Evolutionary conservation across 1,284 basidiomycete species (phyloP).

Genomic region (Irpex sp.): DNA sequence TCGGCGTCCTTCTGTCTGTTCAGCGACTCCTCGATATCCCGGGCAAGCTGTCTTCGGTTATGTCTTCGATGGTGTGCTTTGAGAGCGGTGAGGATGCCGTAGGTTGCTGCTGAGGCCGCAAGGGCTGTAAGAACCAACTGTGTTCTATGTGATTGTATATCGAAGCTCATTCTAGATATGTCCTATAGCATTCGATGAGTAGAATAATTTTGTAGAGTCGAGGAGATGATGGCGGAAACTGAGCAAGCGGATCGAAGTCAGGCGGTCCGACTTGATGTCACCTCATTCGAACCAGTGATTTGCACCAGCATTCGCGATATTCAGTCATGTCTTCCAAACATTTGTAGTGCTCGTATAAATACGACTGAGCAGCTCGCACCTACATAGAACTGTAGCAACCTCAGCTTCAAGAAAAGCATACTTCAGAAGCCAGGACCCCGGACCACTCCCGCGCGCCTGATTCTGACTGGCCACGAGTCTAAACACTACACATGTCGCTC

Average conservation of each 20-base stretch:
- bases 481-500: no score
- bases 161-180: slow-evolving; percentile 19
- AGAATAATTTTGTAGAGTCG: background rate
- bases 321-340: no score
- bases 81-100: slow-evolving; percentile 53
- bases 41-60: slow-evolving; percentile 51
- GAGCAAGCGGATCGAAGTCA: background rate
- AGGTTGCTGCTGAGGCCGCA: slow-evolving; percentile 60
- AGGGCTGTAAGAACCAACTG: slow-evolving; percentile 63
- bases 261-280: background rate
- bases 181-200: no score
- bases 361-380: no score
- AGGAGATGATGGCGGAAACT: background rate
- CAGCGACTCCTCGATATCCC: slow-evolving; percentile 54
- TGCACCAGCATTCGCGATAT: background rate
- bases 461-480: no score
- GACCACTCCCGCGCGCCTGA: no score
- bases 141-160: slow-evolving; percentile 39
- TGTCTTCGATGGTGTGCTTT: slow-evolving; percentile 43
- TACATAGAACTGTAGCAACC: no score
- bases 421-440: no score
- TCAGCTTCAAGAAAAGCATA: no score
- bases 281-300: background rate
- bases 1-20: slow-evolving; percentile 25
- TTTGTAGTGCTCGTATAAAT: no score